Evolutionary conservation across 2,329 filamentous ascomycete genomes (phyloP), one percentile per base, ranked within the genome.

Genomic region (Alternaria metachromatica): DNA sequence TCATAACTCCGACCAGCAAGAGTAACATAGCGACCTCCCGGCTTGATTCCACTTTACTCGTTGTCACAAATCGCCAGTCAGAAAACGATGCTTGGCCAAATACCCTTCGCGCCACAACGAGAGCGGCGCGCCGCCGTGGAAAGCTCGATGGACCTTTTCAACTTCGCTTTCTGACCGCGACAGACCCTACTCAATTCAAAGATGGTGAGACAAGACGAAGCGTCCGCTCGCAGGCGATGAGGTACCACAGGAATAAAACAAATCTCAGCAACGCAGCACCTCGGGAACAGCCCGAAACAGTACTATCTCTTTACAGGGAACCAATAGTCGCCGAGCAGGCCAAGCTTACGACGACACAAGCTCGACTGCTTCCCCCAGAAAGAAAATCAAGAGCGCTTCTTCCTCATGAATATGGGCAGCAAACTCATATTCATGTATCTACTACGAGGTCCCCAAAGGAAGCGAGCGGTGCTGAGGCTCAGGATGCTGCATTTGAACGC

Each of bases 211-310:
- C 67, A 6, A 76, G 73, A 58, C 67, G 71, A 33, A 75, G 68
- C 51, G 70, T 79, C 48, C 76, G 76, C 9, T 78, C 76, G 6
- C 75, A 77, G 55, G 76, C 73, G 23, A 79, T 78, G 76, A 72
- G 71, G 7, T 69, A 75, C 20, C 74, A 74, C 58, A 64, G 73
- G 46, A 76, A 73, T 46, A 70, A 69, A 45, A 59, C 63, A 13
- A 50, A 63, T 63, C 21, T n/a, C 3, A 9, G n/a, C 7, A 1
- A 37, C 1, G 28, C 25, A 30, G 3, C 1, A 23, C 44, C 26
- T 5, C 7, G 11, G 10, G 9, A 18, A 55, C 30, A 4, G 51
- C 21, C n/a, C 7, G 11, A 44, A 11, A 44, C 2, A 4, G 23
- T 55, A 25, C n/a, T 2, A 21, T 5, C 51, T 21, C 28, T 20